Percentiles rank a stretch among this genome's conserved stretches.
Conservation (phyloP, 2,329 filamentous ascomycete genomes). For the Neonectria faginata region DNA sequence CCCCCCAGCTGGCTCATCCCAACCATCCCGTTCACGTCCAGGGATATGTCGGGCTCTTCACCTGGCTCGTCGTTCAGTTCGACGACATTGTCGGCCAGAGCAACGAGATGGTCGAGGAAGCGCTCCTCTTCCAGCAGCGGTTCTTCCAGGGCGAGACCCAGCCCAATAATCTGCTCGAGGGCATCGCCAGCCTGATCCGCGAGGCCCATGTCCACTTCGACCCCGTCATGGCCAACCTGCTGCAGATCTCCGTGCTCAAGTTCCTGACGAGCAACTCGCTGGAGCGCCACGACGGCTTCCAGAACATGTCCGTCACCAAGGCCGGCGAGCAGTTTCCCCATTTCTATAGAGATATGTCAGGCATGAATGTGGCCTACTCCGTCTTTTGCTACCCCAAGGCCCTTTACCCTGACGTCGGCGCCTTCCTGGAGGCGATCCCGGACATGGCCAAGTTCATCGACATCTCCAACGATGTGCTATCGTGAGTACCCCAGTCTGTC, state of each 20-base stretch:
- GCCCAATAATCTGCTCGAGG: constrained; percentile 21
- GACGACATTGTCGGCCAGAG: constrained; percentile 22
- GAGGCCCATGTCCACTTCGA: constrained; percentile 21
- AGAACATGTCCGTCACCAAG: constrained; percentile 14
- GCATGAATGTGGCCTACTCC: constrained; percentile 18
- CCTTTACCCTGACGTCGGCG: constrained; percentile 13
- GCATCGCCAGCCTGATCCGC: constrained; percentile 12
- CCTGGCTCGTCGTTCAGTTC: constrained; percentile 24
- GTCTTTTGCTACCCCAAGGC: constrained; percentile 20
- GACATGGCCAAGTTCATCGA: constrained; percentile 11
- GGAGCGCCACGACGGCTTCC: constrained; percentile 17
- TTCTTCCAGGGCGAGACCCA: constrained; percentile 18
- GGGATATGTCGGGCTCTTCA: constrained; percentile 20
- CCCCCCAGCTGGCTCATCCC: constrained; percentile 16
- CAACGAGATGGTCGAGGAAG: constrained; percentile 22
- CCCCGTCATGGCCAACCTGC: constrained; percentile 17
- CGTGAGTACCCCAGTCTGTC: constrained; percentile 2
- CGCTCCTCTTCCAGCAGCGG: constrained; percentile 18
- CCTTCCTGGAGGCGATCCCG: constrained; percentile 18
- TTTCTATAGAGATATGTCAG: constrained; percentile 22
- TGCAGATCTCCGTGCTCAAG: constrained; percentile 25
- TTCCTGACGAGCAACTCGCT: constrained; percentile 19
- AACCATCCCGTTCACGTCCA: constrained; percentile 18
- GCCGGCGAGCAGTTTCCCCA: constrained; percentile 18
- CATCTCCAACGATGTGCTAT: constrained; percentile 9